Conservation (phyloP, 371 early-diverging fungal species). For the Ordospora colligata region DNA sequence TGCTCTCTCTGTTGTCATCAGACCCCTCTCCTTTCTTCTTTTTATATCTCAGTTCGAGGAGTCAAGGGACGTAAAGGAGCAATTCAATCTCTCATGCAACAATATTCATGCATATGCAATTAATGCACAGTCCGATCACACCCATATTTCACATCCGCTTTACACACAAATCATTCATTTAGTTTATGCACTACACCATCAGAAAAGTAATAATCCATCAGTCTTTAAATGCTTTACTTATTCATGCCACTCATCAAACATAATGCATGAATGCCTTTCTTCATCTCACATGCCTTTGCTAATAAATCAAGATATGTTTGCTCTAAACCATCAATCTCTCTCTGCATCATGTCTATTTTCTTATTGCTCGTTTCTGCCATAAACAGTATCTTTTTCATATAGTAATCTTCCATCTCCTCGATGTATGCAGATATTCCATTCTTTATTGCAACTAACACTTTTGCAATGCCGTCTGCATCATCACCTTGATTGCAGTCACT, state of each 20-base stretch:
- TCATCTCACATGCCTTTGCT: background rate
- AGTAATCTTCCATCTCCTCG: constrained; percentile 26
- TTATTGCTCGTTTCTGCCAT: background rate
- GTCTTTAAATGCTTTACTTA: background rate
- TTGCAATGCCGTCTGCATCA: background rate
- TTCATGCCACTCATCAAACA: background rate
- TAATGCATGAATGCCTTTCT: background rate
- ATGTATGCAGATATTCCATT: background rate
- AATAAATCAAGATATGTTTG: constrained; percentile 7
- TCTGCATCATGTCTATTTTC: background rate
- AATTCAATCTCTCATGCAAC: background rate
- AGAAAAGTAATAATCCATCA: background rate
- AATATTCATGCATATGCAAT: background rate
- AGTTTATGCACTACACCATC: background rate
- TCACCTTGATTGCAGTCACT: background rate
- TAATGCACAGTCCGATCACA: too few relatives aligned
- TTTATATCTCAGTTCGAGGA: background rate
- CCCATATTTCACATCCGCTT: background rate
- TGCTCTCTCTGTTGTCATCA: background rate
- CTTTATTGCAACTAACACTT: background rate
- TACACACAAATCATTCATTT: background rate
- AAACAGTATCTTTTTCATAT: constrained; percentile 13
- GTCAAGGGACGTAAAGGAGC: background rate
- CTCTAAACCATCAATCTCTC: background rate
- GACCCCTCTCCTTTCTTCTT: constrained; percentile 9